Base-by-base conservation (phyloP, 1,139 yeast species). In the Blastobotrys aristatus region DNA sequence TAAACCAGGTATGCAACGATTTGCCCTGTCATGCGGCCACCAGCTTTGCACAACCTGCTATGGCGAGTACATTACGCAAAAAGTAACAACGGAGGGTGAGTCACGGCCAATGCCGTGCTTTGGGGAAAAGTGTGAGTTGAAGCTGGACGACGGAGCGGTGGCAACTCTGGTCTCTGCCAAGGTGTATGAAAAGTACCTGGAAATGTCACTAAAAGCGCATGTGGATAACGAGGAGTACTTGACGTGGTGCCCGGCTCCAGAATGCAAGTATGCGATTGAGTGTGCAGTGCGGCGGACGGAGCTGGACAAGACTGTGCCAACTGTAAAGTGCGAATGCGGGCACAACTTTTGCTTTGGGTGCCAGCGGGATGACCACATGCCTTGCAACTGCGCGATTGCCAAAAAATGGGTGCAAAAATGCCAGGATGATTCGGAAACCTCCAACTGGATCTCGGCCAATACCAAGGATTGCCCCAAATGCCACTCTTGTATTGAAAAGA, bases 201-300 rank as follows among this genome's bases (percentile, higher is more conserved):
- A 55, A 4, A 53, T 57, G 8, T 57, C 59, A 2, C 59, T 55
- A 48, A 77, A 74, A 50, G 65, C 70, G 14, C 80, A 72, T 56
- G 77, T 87, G 18, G 78, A 77, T 38, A 73, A 75, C 48, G 75
- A 75, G 50, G 71, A 72, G 36, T 70, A 69, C 34, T 75, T 74
- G 56, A 76, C 76, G 55, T 83, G 92, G 84, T 92, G 98, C 64
- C 97, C 97, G 0, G 83, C 85, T 1, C 84, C 95, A 0, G 95
- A 86, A 59, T 92, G 98, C 64, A 72, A 73, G 34, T 69, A 72
- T 48, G 73, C 87, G 29, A 71, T 85, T 13, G 80, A 80, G 57
- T 66, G 80, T 38, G 52, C 65, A 50, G 54, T 69, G 50, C 59
- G 61, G 36, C 47, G 50, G 31, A 58, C 70, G 33, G 74, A 73